Conservation (phyloP, 495 filamentous ascomycete genomes). For the Ramalina peruviana region DNA sequence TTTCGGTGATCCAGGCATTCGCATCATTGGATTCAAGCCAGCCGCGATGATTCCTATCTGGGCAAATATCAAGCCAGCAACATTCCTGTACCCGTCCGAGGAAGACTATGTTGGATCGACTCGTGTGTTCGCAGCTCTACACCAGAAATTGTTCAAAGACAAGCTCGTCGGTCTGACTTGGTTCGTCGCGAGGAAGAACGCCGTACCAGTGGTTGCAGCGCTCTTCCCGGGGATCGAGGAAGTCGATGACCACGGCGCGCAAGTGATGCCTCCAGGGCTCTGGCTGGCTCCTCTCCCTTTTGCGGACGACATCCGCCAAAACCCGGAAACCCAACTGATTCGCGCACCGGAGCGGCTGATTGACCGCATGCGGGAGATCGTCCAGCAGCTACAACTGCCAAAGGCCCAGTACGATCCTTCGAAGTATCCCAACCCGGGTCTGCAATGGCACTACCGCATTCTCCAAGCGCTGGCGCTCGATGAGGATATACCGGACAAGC, state of each 20-base stretch:
- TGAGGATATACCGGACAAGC: conserved; percentile 70
- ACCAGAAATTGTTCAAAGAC: conserved; percentile 66
- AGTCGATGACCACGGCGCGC: conserved; percentile 49
- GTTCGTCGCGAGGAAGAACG: conserved; percentile 74
- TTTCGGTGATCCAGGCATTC: conserved; percentile 69
- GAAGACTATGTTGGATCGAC: conserved; percentile 80
- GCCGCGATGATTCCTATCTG: conserved; percentile 61
- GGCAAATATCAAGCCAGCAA: conserved; percentile 72
- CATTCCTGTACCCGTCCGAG: conserved; percentile 91
- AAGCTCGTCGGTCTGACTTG: conserved; percentile 75
- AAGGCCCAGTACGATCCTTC: conserved; percentile 67
- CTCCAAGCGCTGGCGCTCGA: conserved; percentile 85
- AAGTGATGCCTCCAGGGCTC: conserved; percentile 66
- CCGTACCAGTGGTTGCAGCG: conserved; percentile 62
- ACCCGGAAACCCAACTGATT: conserved; percentile 43
- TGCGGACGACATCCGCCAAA: conserved; percentile 75
- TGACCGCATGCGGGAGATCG: conserved; percentile 64
- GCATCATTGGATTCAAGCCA: conserved; percentile 91
- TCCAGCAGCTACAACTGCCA: conserved; percentile 82
- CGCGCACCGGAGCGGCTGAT: conserved; percentile 54
- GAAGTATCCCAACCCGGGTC: conserved; percentile 84
- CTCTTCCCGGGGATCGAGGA: conserved; percentile 61
- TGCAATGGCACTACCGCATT: conserved; percentile 98
- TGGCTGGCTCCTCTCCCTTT: conserved; percentile 85
- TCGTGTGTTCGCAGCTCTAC: conserved; percentile 80